Percentiles rank a stretch among this genome's conserved stretches.
phyloP scores from a whole-genome alignment of 2,329 filamentous ascomycete species.

The Immersiporthe knoxdaviesiana region DNA sequence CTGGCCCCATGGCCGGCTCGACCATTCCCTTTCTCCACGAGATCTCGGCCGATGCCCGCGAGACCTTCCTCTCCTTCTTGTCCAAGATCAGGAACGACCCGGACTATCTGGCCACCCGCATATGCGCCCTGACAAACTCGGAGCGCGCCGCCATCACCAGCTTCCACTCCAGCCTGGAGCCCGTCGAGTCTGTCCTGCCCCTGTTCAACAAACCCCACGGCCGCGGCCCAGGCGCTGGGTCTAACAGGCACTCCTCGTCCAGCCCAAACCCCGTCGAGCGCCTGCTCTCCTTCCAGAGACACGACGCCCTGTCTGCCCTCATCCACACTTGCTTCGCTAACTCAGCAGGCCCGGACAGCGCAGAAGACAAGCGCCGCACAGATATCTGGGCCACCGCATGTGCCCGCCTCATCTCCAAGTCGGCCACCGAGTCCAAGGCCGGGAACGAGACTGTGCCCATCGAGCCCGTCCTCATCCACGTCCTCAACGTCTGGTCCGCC shows the following conservation, averaged over 20 bases:
- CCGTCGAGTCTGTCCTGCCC: slow-evolving; percentile 80
- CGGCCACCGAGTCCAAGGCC: slow-evolving; percentile 73
- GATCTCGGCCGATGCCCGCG: slow-evolving; percentile 74
- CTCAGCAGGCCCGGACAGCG: slow-evolving; percentile 78
- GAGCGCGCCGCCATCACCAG: slow-evolving; percentile 79
- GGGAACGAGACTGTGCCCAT: slow-evolving; percentile 50
- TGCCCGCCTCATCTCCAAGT: slow-evolving; percentile 78
- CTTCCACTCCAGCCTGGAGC: slow-evolving; percentile 78
- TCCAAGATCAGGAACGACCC: slow-evolving; percentile 83
- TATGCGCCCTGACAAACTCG: slow-evolving; percentile 73
- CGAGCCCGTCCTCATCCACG: slow-evolving; percentile 79
- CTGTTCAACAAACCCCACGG: slow-evolving; percentile 60
- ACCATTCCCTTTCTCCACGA: slow-evolving; percentile 67
- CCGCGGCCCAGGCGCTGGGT: slow-evolving; percentile 42
- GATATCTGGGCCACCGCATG: slow-evolving; percentile 89
- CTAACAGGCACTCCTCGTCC: slow-evolving; percentile 37
- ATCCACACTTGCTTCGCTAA: slow-evolving; percentile 90
- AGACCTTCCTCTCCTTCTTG: slow-evolving; percentile 78
- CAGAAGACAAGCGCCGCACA: slow-evolving; percentile 77
- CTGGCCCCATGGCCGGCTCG: slow-evolving; percentile 44
- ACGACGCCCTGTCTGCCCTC: slow-evolving; percentile 82
- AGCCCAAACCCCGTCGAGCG: slow-evolving; percentile 72
- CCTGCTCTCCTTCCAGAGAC: slow-evolving; percentile 84
- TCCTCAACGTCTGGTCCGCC: slow-evolving; percentile 84
- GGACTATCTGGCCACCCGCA: slow-evolving; percentile 81